Conservation (phyloP, 148 eudicot species). For the Camellia japonica region DNA sequence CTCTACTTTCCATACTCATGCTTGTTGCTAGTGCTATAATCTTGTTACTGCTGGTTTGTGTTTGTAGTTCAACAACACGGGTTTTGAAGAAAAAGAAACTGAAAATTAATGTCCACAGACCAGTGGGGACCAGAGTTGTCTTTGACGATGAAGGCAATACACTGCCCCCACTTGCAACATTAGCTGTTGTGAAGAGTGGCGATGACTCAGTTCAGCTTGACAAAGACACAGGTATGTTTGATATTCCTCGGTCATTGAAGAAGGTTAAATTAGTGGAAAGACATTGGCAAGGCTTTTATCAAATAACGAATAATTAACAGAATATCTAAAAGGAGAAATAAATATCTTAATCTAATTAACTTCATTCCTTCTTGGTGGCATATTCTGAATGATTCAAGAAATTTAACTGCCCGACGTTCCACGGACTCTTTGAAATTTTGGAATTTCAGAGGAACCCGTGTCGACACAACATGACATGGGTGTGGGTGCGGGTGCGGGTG, state of each 20-base stretch:
- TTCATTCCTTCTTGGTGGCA: not conserved
- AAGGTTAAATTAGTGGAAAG: not conserved
- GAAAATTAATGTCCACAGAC: slow-evolving; percentile 82
- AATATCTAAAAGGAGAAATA: not conserved
- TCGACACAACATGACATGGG: too few species aligned
- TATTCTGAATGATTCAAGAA: not conserved
- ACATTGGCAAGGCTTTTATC: not conserved
- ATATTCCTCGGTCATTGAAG: not conserved
- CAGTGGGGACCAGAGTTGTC: slow-evolving; percentile 78
- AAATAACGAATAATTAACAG: not conserved
- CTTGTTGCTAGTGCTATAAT: slow-evolving; percentile 2
- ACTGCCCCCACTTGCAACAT: slow-evolving; percentile 70
- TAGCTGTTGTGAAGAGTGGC: slow-evolving; percentile 44
- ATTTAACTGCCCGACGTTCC: not conserved
- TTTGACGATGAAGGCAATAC: slow-evolving; percentile 86
- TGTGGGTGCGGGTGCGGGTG: too few species aligned
- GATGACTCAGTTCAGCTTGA: slow-evolving; percentile 41
- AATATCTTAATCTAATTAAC: not conserved
- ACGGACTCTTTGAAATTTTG: too few species aligned
- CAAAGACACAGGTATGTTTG: slow-evolving; percentile 51
- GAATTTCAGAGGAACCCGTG: too few species aligned
- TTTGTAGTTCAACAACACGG: slow-evolving; percentile 61
- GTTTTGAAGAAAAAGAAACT: slow-evolving; percentile 79
- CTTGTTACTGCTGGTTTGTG: slow-evolving; percentile 7
- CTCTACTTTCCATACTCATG: not conserved